Conservation (phyloP, 2,329 filamentous ascomycete genomes). For the Balansia obtecta region DNA sequence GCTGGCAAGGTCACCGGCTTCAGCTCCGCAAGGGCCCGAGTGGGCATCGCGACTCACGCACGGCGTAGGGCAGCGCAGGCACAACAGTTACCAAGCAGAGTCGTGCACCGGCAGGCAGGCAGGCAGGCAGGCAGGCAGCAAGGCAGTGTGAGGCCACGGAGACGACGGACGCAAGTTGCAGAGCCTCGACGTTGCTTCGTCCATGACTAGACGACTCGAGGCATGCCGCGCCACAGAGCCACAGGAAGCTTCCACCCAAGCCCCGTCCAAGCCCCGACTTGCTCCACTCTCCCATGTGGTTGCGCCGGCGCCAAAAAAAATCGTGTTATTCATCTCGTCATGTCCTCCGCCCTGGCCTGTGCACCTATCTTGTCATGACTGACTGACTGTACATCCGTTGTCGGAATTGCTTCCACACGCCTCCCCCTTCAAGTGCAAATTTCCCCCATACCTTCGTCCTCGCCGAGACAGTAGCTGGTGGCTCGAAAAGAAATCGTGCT, state of each 20-base stretch:
- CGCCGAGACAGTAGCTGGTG: not conserved
- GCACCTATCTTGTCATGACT: constrained; percentile 18
- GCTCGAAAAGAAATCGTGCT: not conserved
- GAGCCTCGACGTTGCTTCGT: not conserved
- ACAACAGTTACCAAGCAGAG: not conserved
- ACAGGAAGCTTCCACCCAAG: not conserved
- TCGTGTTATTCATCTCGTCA: constrained; percentile 14
- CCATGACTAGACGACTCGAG: not conserved
- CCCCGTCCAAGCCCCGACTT: constrained; percentile 13
- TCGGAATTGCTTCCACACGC: constrained; percentile 13
- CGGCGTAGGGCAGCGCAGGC: not conserved
- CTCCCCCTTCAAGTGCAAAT: constrained; percentile 12
- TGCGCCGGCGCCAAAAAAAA: constrained; percentile 12
- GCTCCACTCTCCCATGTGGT: constrained; percentile 18
- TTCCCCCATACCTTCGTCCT: constrained; percentile 11
- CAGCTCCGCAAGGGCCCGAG: not conserved
- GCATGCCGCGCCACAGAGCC: not conserved
- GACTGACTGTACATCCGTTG: constrained; percentile 14
- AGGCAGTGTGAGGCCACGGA: too few species aligned
- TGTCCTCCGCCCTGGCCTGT: too few species aligned
- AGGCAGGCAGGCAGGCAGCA: too few species aligned
- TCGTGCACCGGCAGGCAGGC: not conserved
- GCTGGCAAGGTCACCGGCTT: not conserved
- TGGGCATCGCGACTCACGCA: not conserved
- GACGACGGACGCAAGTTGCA: too few species aligned